These are phyloP conservation scores for Mentha longifolia DNA, from an alignment of 257 asterid species.

Conservation along the genomic window DNA sequence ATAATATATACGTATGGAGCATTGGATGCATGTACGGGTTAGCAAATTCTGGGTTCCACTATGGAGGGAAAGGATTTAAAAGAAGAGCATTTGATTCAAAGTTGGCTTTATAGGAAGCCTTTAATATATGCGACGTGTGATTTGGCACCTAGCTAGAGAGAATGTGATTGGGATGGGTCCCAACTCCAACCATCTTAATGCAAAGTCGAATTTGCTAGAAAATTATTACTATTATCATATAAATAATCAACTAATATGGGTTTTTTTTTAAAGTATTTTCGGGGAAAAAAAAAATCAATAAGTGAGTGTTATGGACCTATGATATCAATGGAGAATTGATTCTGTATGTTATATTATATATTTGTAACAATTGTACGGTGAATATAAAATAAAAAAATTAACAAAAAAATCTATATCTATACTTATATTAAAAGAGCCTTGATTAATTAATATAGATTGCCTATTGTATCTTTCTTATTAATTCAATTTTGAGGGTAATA, in stretches of 20 bases:
- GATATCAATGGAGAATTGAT: background rate
- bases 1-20: too few relatives aligned
- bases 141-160: background rate
- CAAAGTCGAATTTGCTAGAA: too few relatives aligned
- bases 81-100: conserved; percentile 62
- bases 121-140: background rate
- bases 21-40: background rate
- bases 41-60: conserved; percentile 56
- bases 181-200: background rate
- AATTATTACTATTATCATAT: too few relatives aligned
- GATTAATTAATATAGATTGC: too few relatives aligned
- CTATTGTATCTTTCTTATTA: too few relatives aligned
- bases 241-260: background rate
- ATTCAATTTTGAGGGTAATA: too few relatives aligned
- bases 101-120: too few relatives aligned
- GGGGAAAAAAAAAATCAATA: background rate
- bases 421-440: too few relatives aligned
- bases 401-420: too few relatives aligned
- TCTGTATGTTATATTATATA: background rate
- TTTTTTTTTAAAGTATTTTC: background rate
- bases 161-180: background rate
- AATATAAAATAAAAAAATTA: too few relatives aligned
- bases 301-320: background rate
- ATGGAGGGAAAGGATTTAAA: conserved; percentile 43
- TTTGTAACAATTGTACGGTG: background rate